Conservation (phyloP, 495 filamentous ascomycete species). For the Aspergillus nidulans region DNA sequence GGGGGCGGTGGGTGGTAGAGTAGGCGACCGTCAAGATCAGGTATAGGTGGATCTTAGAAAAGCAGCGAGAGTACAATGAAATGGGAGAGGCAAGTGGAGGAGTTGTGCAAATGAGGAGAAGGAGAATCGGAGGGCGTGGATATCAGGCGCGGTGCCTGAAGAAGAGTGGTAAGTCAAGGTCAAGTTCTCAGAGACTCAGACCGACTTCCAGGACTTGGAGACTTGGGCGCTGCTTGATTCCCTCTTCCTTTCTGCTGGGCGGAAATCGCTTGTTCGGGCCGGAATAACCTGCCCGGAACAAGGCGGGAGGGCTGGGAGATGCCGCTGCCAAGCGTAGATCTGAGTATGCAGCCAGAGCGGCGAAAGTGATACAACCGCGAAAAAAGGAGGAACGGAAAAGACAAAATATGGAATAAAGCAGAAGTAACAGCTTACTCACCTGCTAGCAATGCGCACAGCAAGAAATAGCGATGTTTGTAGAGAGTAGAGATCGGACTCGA, state of each 20-base stretch:
- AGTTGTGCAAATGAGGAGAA: constrained; percentile 1
- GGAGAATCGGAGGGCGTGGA: constrained; percentile 19
- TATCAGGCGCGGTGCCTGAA: constrained; percentile 27
- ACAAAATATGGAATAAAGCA: background rate
- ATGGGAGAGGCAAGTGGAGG: background rate
- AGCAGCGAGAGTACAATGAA: background rate
- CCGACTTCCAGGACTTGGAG: constrained; percentile 4
- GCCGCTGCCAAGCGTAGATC: constrained; percentile 38
- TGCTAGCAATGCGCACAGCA: background rate
- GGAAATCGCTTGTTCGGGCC: constrained; percentile 46
- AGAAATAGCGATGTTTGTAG: background rate
- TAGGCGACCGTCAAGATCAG: constrained; percentile 23
- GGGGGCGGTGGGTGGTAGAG: constrained; percentile 30
- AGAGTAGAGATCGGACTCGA: background rate
- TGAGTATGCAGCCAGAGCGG: constrained; percentile 32
- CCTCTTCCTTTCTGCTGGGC: constrained; percentile 24
- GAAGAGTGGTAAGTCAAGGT: constrained; percentile 1
- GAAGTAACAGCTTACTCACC: background rate
- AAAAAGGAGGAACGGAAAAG: background rate
- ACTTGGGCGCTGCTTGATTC: constrained; percentile 22
- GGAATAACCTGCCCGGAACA: constrained; percentile 35
- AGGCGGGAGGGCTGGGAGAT: constrained; percentile 36
- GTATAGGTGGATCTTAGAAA: constrained; percentile 21
- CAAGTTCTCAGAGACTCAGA: background rate
- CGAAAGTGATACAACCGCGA: constrained; percentile 9